A percentile compares a stretch with the other conserved stretches of the same genome.
Evolutionary conservation across 1,284 basidiomycete genomes (phyloP).

Genomic region (Peniophora sp.): DNA sequence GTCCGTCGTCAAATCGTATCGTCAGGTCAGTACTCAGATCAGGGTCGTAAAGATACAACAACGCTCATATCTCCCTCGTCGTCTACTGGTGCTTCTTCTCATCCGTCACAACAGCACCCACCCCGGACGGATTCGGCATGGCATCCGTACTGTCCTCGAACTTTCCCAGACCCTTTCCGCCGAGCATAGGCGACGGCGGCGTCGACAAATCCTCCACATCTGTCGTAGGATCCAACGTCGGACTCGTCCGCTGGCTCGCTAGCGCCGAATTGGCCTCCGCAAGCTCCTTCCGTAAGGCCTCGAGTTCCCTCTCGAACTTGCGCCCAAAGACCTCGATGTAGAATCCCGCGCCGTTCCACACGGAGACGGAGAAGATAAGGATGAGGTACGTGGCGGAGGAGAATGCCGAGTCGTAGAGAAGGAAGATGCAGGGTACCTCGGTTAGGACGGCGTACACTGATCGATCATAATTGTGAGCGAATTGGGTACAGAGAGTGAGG

Average conservation of each 20-base stretch:
- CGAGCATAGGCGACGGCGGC: slow-evolving; percentile 10
- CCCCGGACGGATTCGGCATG: not conserved
- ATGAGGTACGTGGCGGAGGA: slow-evolving; percentile 77
- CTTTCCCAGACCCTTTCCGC: not conserved
- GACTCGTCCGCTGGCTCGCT: slow-evolving; percentile 40
- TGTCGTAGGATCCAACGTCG: slow-evolving; percentile 19
- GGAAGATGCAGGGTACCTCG: slow-evolving; percentile 76
- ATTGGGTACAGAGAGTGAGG: not conserved
- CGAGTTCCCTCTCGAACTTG: slow-evolving; percentile 91
- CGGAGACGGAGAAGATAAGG: slow-evolving; percentile 72
- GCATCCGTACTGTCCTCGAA: not conserved
- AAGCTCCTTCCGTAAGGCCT: slow-evolving; percentile 80
- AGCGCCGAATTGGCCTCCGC: slow-evolving; percentile 44
- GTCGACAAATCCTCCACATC: slow-evolving; percentile 8
- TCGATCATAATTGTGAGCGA: not conserved
- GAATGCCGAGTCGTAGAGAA: slow-evolving; percentile 70
- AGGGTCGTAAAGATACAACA: not conserved
- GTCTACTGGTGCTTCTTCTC: not conserved
- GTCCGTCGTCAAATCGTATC: too few relatives aligned
- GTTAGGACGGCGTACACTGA: slow-evolving; percentile 81
- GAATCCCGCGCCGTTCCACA: slow-evolving; percentile 81
- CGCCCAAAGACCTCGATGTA: slow-evolving; percentile 95
- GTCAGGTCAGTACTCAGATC: too few relatives aligned
- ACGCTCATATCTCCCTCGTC: not conserved
- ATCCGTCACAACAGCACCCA: not conserved